Evolutionary conservation across 2,329 filamentous ascomycete genomes (phyloP).

Genomic region (Ascochyta lentis): DNA sequence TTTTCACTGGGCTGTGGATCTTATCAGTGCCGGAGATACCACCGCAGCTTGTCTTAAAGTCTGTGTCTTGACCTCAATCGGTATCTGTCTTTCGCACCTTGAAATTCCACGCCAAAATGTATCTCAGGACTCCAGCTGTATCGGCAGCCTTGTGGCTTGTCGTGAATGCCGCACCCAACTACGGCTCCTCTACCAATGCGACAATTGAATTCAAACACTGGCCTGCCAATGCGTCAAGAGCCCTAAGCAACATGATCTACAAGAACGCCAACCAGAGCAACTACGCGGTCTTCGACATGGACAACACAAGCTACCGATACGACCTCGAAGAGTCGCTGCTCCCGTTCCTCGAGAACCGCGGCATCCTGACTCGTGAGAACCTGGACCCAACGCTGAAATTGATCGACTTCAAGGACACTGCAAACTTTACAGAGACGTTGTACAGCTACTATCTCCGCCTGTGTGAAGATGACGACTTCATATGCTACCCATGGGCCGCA

Average conservation of each 20-base stretch:
- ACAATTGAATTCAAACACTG: constrained; percentile 33
- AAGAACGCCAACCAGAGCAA: constrained; percentile 41
- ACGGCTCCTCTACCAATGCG: constrained; percentile 20
- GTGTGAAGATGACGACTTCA: constrained; percentile 38
- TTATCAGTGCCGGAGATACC: not conserved
- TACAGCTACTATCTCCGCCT: constrained; percentile 43
- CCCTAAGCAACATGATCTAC: constrained; percentile 38
- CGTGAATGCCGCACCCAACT: constrained; percentile 22
- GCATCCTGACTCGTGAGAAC: constrained; percentile 39
- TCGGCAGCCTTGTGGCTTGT: constrained; percentile 32
- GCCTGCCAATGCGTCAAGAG: constrained; percentile 34
- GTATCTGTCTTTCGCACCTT: not conserved
- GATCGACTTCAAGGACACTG: constrained; percentile 43
- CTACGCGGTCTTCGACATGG: constrained; percentile 43
- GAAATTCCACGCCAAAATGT: not conserved
- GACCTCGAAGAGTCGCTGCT: constrained; percentile 41
- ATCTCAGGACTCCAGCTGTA: constrained; percentile 15
- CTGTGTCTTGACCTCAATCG: not conserved
- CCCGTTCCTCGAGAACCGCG: constrained; percentile 41
- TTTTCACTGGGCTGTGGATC: constrained; percentile 3
- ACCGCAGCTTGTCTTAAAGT: not conserved
- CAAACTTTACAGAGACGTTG: constrained; percentile 39
- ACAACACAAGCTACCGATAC: constrained; percentile 41
- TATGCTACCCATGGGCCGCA: constrained; percentile 42
- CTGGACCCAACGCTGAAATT: constrained; percentile 38